A percentile compares a stretch with the other conserved stretches of the same genome.
Evolutionary conservation across 176 grass and related monocot genomes (phyloP).

Genomic region (Ensete glaucum): DNA sequence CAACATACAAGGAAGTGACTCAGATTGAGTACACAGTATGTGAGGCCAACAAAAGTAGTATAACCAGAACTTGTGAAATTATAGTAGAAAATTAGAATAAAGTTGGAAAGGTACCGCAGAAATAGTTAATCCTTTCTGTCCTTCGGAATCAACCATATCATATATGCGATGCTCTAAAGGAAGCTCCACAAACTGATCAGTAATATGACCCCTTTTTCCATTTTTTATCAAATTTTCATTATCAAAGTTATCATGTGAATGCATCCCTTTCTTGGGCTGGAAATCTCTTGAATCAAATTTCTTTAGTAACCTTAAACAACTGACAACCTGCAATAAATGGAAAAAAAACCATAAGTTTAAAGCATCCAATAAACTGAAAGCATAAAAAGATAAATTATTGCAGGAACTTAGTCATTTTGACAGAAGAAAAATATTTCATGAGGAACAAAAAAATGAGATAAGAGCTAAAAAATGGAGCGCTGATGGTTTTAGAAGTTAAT

Average conservation of each 20-base stretch:
- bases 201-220: conserved; percentile 62
- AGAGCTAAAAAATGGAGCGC: no score
- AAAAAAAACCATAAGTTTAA: neutral
- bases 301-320: conserved; percentile 67
- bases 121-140: conserved; percentile 84
- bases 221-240: conserved; percentile 26
- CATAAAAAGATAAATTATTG: no score
- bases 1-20: no score
- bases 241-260: conserved; percentile 26
- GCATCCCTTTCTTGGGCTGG: conserved; percentile 43
- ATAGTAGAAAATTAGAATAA: neutral
- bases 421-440: no score
- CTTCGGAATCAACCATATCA: conserved; percentile 80
- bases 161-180: conserved; percentile 81
- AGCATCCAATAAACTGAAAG: neutral
- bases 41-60: neutral
- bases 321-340: conserved; percentile 43
- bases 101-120: conserved; percentile 47
- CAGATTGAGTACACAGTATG: no score
- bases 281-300: conserved; percentile 81
- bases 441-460: no score
- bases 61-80: neutral
- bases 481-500: no score
- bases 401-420: no score
- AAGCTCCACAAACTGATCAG: conserved; percentile 82